Base-by-base conservation (phyloP, 176 grass and related monocot genomes). In the Echinochloa phyllopogon region DNA sequence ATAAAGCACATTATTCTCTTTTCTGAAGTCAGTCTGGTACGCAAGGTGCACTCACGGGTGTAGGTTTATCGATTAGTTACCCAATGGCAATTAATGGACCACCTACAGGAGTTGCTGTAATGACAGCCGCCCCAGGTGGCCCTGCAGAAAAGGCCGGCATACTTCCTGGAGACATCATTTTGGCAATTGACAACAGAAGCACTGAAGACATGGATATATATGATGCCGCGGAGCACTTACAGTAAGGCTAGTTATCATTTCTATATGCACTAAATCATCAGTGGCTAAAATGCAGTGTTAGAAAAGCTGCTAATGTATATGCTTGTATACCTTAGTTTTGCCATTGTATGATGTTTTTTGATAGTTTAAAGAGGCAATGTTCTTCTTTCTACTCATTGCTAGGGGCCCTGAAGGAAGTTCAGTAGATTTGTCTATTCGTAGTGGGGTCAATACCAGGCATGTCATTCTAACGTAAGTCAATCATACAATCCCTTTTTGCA, bases 151-250 rank as follows among this genome's bases (percentile, higher is more conserved):
- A 92, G 78, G 91, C 93, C 58, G 93, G 96, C 67, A 95, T 98
- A 76, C 25, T 81, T 71, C 69, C 93, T 87, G 96, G 96, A 80
- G 93, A 98, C 17, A 43, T 95, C 63, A 98, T 98, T 83, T 89
- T 98, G 85, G 87, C 93, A 68, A 98, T 98, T 85, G 77, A 95
- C 78, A 76, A 86, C 65, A 71, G 24, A 79, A 93, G 83, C 53
- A 93, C 96, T 10, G 83, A 92, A 83, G 90, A 90, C 27, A 95
- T 98, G 96, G 93, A 98, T 89, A 95, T 98, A 90, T 98, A 98
- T 90, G 96, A 98, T 16, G 96, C 96, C 20, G 93, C 96, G 42
- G 77, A 94, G 15, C 82, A 73, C 21, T 89, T 98, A 83, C 93
- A 98, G 96, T 98, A 89, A 92, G 87, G 69, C 37, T 24, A 56